phyloP scores from a whole-genome alignment of 2,329 filamentous ascomycete species.

The Cladophialophora yegresii region DNA sequence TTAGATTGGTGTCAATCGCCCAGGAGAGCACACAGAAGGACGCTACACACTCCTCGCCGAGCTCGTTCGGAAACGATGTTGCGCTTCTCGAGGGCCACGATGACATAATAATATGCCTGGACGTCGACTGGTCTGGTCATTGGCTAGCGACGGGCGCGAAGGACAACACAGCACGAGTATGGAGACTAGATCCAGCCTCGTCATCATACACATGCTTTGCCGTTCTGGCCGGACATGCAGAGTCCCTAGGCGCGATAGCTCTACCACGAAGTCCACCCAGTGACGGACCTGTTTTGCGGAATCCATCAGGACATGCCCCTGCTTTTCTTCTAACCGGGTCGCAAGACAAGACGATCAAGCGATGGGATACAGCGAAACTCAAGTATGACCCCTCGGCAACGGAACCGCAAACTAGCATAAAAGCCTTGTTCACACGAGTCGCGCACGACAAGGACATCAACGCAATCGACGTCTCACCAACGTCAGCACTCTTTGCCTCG shows the following conservation, averaged over 20 bases:
- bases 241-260: constrained; percentile 87
- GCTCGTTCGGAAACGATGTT: constrained; percentile 78
- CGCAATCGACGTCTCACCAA: constrained; percentile 77
- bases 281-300: constrained; percentile 69
- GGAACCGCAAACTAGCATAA: constrained; percentile 41
- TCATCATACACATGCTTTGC: constrained; percentile 77
- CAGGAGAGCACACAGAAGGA: constrained; percentile 37
- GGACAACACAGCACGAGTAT: constrained; percentile 90
- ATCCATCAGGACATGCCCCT: constrained; percentile 78
- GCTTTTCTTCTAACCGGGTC: constrained; percentile 86
- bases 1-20: constrained; percentile 76
- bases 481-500: constrained; percentile 81
- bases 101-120: constrained; percentile 92
- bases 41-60: constrained; percentile 22
- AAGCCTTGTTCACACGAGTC: constrained; percentile 81
- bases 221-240: constrained; percentile 85
- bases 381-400: constrained; percentile 51
- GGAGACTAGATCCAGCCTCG: constrained; percentile 77
- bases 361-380: constrained; percentile 75
- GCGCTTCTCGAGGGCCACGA: constrained; percentile 84
- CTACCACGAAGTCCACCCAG: constrained; percentile 71
- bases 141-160: constrained; percentile 97
- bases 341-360: constrained; percentile 92
- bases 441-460: constrained; percentile 99
- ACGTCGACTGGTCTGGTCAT: constrained; percentile 93